phyloP scores from a whole-genome alignment of 2,329 filamentous ascomycete genomes.

The Cadophora gregata region DNA sequence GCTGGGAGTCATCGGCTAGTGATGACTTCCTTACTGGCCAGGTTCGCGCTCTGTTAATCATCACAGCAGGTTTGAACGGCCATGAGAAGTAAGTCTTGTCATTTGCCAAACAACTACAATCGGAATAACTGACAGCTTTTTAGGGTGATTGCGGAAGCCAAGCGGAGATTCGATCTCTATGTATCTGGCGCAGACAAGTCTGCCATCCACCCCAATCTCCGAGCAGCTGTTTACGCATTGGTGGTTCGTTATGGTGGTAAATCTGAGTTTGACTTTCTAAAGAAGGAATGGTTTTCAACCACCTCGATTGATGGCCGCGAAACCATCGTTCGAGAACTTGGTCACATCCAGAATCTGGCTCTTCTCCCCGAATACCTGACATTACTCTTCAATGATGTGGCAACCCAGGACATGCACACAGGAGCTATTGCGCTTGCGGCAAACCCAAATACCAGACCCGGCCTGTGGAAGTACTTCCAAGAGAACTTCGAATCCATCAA shows the following conservation, averaged over 20 bases:
- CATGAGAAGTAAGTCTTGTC: slow-evolving; percentile 67
- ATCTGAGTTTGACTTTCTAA: slow-evolving; percentile 74
- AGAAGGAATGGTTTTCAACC: slow-evolving; percentile 83
- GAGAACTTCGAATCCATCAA: slow-evolving; percentile 79
- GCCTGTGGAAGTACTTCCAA: slow-evolving; percentile 87
- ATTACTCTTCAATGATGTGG: slow-evolving; percentile 84
- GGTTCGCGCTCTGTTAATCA: slow-evolving; percentile 81
- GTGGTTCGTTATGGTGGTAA: slow-evolving; percentile 75
- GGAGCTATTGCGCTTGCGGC: slow-evolving; percentile 74
- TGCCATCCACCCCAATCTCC: slow-evolving; percentile 81
- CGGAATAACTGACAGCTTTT: slow-evolving; percentile 34
- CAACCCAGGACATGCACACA: slow-evolving; percentile 85
- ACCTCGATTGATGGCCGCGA: slow-evolving; percentile 91
- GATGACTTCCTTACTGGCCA: slow-evolving; percentile 86
- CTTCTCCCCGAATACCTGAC: slow-evolving; percentile 72
- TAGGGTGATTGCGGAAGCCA: slow-evolving; percentile 74
- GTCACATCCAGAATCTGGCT: slow-evolving; percentile 67
- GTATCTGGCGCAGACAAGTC: slow-evolving; percentile 65
- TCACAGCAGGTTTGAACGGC: slow-evolving; percentile 74
- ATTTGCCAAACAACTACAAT: slow-evolving; percentile 25
- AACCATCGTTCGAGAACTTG: slow-evolving; percentile 78
- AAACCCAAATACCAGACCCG: slow-evolving; percentile 74
- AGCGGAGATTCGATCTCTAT: slow-evolving; percentile 82
- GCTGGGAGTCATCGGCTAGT: slow-evolving; percentile 79
- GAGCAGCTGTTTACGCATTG: slow-evolving; percentile 79